A percentile compares a stretch with the other conserved stretches of the same genome.
These are phyloP conservation scores for Solanum ossicruentum DNA, from an alignment of 257 asterid species.

Conservation along the genomic window DNA sequence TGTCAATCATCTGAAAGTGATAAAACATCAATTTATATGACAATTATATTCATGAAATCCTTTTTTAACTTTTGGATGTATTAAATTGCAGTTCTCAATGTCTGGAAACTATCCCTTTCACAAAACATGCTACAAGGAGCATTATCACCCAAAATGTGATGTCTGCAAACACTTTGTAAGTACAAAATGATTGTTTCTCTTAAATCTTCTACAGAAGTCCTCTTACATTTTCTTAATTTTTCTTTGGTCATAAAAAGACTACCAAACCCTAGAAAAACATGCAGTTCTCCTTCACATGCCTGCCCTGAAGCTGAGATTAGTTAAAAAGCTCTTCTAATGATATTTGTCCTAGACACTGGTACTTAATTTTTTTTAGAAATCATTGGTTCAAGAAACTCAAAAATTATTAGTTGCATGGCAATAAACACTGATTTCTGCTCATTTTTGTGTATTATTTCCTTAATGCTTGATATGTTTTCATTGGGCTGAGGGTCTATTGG, in stretches of 20 bases:
- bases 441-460: not conserved
- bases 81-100: conserved; percentile 63
- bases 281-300: not conserved
- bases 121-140: conserved; percentile 85
- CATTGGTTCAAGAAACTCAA: not conserved
- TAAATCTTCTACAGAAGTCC: not conserved
- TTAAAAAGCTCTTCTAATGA: not conserved
- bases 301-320: not conserved
- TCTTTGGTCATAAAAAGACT: not conserved
- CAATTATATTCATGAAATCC: not conserved
- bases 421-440: not conserved
- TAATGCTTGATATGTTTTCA: not conserved
- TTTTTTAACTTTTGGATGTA: conserved; percentile 1
- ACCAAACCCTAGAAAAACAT: not conserved
- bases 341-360: not conserved
- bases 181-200: conserved; percentile 1
- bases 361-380: not conserved
- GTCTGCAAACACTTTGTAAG: conserved; percentile 86
- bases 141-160: conserved; percentile 87
- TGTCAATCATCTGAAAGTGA: not conserved
- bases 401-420: not conserved
- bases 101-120: conserved; percentile 74
- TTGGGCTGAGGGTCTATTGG: no score
- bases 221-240: not conserved
- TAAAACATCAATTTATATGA: not conserved